Conservation (phyloP, 176 grass and related monocot species). For the Saccharum officinarum region DNA sequence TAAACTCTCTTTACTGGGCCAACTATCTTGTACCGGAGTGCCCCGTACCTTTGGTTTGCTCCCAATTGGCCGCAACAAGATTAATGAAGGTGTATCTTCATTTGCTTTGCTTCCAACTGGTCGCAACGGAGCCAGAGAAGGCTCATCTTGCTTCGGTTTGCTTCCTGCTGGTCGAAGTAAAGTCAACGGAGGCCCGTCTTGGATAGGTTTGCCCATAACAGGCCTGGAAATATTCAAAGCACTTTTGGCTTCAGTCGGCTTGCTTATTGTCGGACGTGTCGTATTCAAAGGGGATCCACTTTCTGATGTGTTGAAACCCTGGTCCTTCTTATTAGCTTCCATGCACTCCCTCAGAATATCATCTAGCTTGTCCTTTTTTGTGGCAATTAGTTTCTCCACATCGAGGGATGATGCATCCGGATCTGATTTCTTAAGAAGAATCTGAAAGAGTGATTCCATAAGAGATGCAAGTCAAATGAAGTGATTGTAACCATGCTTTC, state of each 20-base stretch:
- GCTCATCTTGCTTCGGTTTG: slow-evolving; percentile 25
- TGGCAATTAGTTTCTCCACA: slow-evolving; percentile 65
- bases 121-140: slow-evolving; percentile 36
- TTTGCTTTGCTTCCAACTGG: slow-evolving; percentile 21
- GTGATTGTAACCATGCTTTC: background rate
- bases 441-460: slow-evolving; percentile 45
- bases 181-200: slow-evolving; percentile 35
- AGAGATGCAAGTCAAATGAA: slow-evolving; percentile 19
- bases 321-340: slow-evolving; percentile 45
- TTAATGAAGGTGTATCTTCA: slow-evolving; percentile 17
- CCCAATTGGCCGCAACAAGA: slow-evolving; percentile 37
- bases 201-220: slow-evolving; percentile 24
- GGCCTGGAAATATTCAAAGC: slow-evolving; percentile 40
- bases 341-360: slow-evolving; percentile 62
- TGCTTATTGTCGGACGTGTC: slow-evolving; percentile 12
- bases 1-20: slow-evolving; percentile 63
- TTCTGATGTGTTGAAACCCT: slow-evolving; percentile 27
- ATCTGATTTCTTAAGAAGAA: slow-evolving; percentile 77
- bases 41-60: slow-evolving; percentile 38
- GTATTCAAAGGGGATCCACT: background rate
- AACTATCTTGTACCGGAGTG: slow-evolving; percentile 33
- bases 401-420: slow-evolving; percentile 78
- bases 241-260: background rate
- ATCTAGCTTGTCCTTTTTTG: slow-evolving; percentile 65
- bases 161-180: slow-evolving; percentile 37